These are phyloP conservation scores for Neoboletus brunneissimus DNA, from an alignment of 768 basidiomycete species.

Conservation along the genomic window DNA sequence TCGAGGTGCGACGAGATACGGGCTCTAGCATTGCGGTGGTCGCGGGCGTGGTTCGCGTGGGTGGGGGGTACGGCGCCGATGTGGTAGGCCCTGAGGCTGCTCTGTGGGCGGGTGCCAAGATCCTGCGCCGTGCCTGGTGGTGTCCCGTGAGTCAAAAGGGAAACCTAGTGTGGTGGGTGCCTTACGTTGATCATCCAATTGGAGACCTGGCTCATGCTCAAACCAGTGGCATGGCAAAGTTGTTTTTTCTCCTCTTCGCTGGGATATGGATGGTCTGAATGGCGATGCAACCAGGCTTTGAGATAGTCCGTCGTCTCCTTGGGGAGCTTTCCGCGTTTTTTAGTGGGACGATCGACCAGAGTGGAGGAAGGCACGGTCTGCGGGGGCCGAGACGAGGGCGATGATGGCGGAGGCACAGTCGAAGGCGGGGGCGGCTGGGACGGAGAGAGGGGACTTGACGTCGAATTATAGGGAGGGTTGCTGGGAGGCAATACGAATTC, in stretches of 20 bases:
- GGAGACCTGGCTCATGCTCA: constrained; percentile 87
- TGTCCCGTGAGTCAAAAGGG: constrained; percentile 13
- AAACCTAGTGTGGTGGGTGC: constrained; percentile 20
- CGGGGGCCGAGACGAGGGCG: constrained; percentile 49
- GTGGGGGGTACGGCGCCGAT: constrained; percentile 65
- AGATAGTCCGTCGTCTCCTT: constrained; percentile 89
- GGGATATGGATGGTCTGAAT: constrained; percentile 87
- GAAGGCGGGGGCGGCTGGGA: constrained; percentile 33
- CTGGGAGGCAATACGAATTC: constrained; percentile 49
- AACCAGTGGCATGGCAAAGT: constrained; percentile 78
- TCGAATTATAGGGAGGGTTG: constrained; percentile 25
- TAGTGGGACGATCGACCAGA: constrained; percentile 72
- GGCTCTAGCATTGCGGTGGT: constrained; percentile 32
- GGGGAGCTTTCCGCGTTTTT: constrained; percentile 84
- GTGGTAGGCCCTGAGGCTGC: constrained; percentile 76
- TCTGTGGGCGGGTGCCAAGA: constrained; percentile 78
- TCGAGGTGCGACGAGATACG: constrained; percentile 57
- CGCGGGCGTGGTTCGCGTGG: constrained; percentile 32
- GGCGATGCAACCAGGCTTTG: constrained; percentile 85
- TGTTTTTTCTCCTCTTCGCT: constrained; percentile 90
- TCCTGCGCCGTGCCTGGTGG: constrained; percentile 71
- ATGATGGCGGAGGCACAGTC: constrained; percentile 41
- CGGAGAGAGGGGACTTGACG: constrained; percentile 41
- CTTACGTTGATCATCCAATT: constrained; percentile 92
- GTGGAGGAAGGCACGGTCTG: constrained; percentile 50